Conservation (phyloP, 805 yeast species). For the Ogataea wickerhamii region DNA sequence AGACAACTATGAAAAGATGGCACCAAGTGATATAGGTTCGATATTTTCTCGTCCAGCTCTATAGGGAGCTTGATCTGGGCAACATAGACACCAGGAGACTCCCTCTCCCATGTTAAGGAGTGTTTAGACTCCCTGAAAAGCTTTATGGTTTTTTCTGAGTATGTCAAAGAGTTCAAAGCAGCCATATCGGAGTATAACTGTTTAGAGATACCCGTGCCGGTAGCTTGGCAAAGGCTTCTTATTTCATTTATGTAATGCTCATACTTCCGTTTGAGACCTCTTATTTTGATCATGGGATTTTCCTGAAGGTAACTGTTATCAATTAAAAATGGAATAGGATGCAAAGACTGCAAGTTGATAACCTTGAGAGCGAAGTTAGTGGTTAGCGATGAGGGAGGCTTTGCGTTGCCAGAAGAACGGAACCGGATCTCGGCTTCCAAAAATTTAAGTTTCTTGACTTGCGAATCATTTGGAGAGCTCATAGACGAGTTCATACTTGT, state of each 20-base stretch:
- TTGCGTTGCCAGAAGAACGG: slow-evolving; percentile 1
- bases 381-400: slow-evolving; percentile 10
- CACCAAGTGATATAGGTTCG: slow-evolving; percentile 46
- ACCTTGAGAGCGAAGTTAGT: slow-evolving; percentile 8
- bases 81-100: slow-evolving; percentile 1
- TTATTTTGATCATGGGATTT: background rate
- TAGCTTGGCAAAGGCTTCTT: background rate
- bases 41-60: slow-evolving; percentile 9
- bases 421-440: slow-evolving; percentile 9
- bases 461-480: background rate
- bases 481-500: slow-evolving; percentile 2
- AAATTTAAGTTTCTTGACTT: background rate
- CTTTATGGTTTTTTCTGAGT: slow-evolving; percentile 7
- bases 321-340: slow-evolving; percentile 39
- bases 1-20: slow-evolving; percentile 65
- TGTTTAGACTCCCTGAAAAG: slow-evolving; percentile 8
- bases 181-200: slow-evolving; percentile 26
- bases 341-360: slow-evolving; percentile 9
- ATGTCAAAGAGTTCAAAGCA: slow-evolving; percentile 20
- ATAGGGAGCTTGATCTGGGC: slow-evolving; percentile 10
- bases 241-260: slow-evolving; percentile 4
- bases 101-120: slow-evolving; percentile 7
- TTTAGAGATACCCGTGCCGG: slow-evolving; percentile 7
- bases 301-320: slow-evolving; percentile 31
- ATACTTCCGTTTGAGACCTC: slow-evolving; percentile 7